Base-by-base conservation (phyloP, 805 yeast species). In the Wickerhamomyces silvicola region DNA sequence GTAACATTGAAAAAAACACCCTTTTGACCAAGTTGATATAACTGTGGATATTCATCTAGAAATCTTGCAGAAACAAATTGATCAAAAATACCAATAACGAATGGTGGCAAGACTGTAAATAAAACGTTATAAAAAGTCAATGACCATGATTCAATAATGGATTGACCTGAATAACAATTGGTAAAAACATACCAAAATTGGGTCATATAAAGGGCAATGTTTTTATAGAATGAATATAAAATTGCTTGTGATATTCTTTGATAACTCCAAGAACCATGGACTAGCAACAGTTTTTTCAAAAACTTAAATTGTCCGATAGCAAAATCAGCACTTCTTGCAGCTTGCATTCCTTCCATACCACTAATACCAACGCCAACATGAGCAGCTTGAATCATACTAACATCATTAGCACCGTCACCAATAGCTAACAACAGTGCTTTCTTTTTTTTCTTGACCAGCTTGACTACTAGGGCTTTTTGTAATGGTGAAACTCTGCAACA, bases 281-380 rank as follows among this genome's bases (percentile, higher is more conserved):
- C 98, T 27, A 92, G 66, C 27, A 92, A 61, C 35, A 92, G 61
- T 54, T 84, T 87, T 48, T 78, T 75, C 61, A 92, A 67, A 56
- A 75, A 92, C 54, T 79, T 79, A 70, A 92, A 92, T 56, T 92
- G 97, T 0, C 96, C 97, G 57, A 94, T 86, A 1, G 97, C 87
- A 38, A 92, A 77, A 66, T 92, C 99, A 0, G 99, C 97, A 56
- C 94, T 81, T 56, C 99, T 73, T 0, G 98, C 97, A 9, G 98
- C 98, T 60, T 92, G 99, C 86, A 88, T 87, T 45, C 99, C 99
- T 62, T 92, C 99, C 90, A 87, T 81, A 43, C 99, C 99, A 59
- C 94, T 84, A 41, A 92, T 94, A 54, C 99, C 99, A 16, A 92
- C 95, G 41, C 99, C 99, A 32, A 92, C 96, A 57, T 92, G 97